Evolutionary conservation across 129 eudicot genomes (phyloP), one percentile per base, ranked within the genome.

Genomic region (Chrysanthemum makinoi): DNA sequence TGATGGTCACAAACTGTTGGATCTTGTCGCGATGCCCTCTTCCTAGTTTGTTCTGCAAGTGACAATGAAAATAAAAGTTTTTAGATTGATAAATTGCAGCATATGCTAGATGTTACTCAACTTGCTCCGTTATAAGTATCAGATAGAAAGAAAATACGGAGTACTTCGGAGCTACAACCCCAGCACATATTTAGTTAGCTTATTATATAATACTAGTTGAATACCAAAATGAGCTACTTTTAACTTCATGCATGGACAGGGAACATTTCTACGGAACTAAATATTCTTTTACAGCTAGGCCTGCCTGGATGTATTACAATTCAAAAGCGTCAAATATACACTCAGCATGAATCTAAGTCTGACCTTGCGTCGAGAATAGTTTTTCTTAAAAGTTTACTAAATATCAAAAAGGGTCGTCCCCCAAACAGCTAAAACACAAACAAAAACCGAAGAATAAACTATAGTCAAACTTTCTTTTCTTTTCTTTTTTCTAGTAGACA

Each of bases 21-120:
- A 89, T 81, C 81, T 93, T 93, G 82, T 93, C 98, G 0, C 96
- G 96, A 62, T 89, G 85, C 57, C 98, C 95, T 79, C 96, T 83
- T 1, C 98, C 98, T 72, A 92, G 22, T 79, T 92, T 92, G 80
- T 92, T 92, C 98, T 89, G 86, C 30, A 67, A 80, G 46, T 16
- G 12, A 69, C 17, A n/a, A 62, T 62, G 33, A 77, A 62, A 61
- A 70, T 10, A 33, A 6, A 33, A 28, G 2, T 28, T 61, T 39
- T 39, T 14, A 43, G 20, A 56, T 14, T 28, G 10, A 19, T 70
- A 39, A 70, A 14, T 39, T 39, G 46, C 46, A 39, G 46, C 54
- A 70, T 18, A 35, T 6, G 39, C 62, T 5, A 69, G 30, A 28
- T 14, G 18, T 50, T 12, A 68, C 49, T 68, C 73, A 52, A 3